phyloP scores from a whole-genome alignment of 805 yeast genomes.

The Wilhelminamyces savonicus region DNA sequence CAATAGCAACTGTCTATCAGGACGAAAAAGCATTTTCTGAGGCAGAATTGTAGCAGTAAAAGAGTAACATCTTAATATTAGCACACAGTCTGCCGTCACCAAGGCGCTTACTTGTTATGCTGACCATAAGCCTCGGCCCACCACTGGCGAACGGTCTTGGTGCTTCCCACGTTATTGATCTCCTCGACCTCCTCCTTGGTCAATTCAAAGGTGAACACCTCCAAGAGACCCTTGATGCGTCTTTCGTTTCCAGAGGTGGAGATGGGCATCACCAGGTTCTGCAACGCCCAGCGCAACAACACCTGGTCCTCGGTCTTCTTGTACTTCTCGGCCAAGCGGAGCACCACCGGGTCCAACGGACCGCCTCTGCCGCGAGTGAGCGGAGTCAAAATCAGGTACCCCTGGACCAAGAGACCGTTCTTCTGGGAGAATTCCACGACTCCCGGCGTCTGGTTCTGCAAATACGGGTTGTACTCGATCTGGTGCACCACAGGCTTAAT shows the following conservation, averaged over 20 bases:
- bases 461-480: conserved; percentile 24
- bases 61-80: too few species aligned
- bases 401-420: conserved; percentile 18
- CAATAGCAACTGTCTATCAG: too few species aligned
- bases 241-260: conserved; percentile 39
- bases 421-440: conserved; percentile 21
- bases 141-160: too few species aligned
- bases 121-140: too few species aligned
- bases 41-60: too few species aligned
- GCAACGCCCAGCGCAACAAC: conserved; percentile 39
- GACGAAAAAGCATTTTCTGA: too few species aligned
- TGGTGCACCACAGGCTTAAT: conserved; percentile 15
- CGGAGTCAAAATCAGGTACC: conserved; percentile 23
- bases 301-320: conserved; percentile 32
- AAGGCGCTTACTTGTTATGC: too few species aligned
- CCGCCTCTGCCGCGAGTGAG: conserved; percentile 12
- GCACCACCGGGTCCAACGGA: conserved; percentile 17
- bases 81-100: too few species aligned
- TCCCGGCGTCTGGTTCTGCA: conserved; percentile 28
- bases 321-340: conserved; percentile 28
- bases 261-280: conserved; percentile 37
- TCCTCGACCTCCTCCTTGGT: conserved; percentile 37
- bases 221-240: conserved; percentile 33
- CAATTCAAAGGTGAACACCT: conserved; percentile 49
- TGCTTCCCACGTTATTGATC: conserved; percentile 8